Evolutionary conservation across 106 monocot species (phyloP), one percentile per base, ranked within the genome.

Genomic region (Dendrobium nobile): DNA sequence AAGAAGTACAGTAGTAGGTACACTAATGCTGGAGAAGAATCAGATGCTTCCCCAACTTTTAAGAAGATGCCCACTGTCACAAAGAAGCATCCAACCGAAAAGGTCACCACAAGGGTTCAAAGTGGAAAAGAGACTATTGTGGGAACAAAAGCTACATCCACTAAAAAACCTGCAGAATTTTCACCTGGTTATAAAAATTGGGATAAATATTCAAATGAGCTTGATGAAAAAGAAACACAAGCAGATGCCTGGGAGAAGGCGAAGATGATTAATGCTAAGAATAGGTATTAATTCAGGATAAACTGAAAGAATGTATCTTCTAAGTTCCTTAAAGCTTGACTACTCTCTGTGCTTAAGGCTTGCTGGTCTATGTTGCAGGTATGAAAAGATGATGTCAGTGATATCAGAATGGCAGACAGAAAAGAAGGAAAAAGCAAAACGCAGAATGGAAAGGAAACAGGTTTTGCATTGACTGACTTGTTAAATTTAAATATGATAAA

Each of bases 171-270:
- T 73, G 37, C 72, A 45, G 41, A 20, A 15, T 54, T 27, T 56
- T 78, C 78, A 73, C 43, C 55, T 78, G 47, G 41, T n/a, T 54
- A 56, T 26, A 78, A 31, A 28, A 72, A 26, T n/a, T 27, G 51
- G 73, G 54, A 40, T 51, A 22, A 22, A 22, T 19, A 80, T 73
- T 73, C 55, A 20, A 15, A 47, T 2, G 47, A 42, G 47, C 15
- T 75, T 24, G 78, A 41, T 26, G 45, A 56, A 56, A 54, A 73
- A 22, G 72, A 78, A 82, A 68, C 20, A 68, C 48, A 78, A 72
- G 82, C 78, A 58, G 72, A 83, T 28, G 42, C 79, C 19, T 83
- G 83, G 83, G 83, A 78, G 79, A 83, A 83, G 73, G 79, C 41
- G 15, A 18, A 79, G 79, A 78, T 83, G 83, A 73, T 79, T 24